Evolutionary conservation across 2,329 filamentous ascomycete species (phyloP).

Genomic region (Fusarium redolens): DNA sequence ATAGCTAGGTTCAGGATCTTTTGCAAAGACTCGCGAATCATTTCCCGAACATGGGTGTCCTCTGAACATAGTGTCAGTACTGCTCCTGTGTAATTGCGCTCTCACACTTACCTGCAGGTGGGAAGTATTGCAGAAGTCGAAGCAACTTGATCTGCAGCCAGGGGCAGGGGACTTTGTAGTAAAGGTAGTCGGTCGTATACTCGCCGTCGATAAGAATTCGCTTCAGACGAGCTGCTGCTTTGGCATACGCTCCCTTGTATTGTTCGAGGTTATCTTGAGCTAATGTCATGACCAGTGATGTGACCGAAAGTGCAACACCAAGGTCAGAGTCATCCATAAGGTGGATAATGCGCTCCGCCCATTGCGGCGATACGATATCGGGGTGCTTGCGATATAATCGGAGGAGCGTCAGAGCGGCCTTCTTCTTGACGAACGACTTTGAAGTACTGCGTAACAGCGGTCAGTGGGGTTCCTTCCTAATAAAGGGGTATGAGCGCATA

Average conservation of each 20-base stretch:
- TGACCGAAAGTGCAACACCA: slow-evolving; percentile 94
- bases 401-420: slow-evolving; percentile 92
- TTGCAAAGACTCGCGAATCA: slow-evolving; percentile 92
- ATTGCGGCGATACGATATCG: slow-evolving; percentile 93
- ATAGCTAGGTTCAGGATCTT: slow-evolving; percentile 91
- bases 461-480: slow-evolving; percentile 5
- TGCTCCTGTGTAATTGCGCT: background rate
- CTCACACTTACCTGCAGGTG: slow-evolving; percentile 78
- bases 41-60: slow-evolving; percentile 88
- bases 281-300: slow-evolving; percentile 92
- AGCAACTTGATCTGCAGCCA: slow-evolving; percentile 98
- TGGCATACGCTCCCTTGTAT: slow-evolving; percentile 94
- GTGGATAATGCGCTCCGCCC: slow-evolving; percentile 98
- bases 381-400: slow-evolving; percentile 95
- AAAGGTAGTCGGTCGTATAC: slow-evolving; percentile 90
- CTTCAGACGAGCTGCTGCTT: slow-evolving; percentile 90
- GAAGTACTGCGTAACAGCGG: slow-evolving; percentile 61
- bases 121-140: slow-evolving; percentile 93
- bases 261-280: slow-evolving; percentile 94
- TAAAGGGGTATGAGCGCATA: slow-evolving; percentile 59
- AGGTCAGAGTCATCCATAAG: slow-evolving; percentile 97
- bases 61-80: slow-evolving; percentile 64
- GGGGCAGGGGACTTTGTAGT: slow-evolving; percentile 99
- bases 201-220: slow-evolving; percentile 91
- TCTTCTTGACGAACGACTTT: slow-evolving; percentile 99